Conservation (phyloP, 2,329 filamentous ascomycete genomes). For the Huntiella savannae region DNA sequence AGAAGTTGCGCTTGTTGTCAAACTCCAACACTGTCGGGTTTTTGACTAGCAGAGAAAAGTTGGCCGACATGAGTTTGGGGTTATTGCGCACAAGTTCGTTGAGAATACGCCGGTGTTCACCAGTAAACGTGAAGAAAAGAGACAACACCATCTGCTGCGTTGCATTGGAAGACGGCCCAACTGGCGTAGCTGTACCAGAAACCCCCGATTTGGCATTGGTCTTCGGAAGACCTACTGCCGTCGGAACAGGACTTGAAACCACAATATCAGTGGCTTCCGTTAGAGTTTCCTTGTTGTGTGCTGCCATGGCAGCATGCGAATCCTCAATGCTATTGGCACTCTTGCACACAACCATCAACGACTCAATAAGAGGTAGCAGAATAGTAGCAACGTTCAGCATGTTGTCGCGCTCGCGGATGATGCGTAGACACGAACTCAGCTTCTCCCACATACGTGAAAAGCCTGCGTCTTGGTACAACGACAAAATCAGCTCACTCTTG, state of each 20-base stretch:
- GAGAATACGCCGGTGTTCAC: constrained; percentile 90
- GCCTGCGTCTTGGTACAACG: constrained; percentile 75
- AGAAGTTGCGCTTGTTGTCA: constrained; percentile 98
- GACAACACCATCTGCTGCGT: constrained; percentile 70
- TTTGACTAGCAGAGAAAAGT: constrained; percentile 87
- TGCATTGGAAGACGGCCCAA: constrained; percentile 17
- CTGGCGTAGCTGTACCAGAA: too few species aligned
- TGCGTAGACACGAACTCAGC: constrained; percentile 69
- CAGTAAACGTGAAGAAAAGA: constrained; percentile 92
- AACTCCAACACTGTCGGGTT: constrained; percentile 98
- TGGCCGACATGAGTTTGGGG: constrained; percentile 95
- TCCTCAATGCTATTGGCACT: constrained; percentile 70
- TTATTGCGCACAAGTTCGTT: constrained; percentile 96
- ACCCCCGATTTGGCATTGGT: too few species aligned
- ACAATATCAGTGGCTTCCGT: constrained; percentile 1
- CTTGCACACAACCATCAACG: constrained; percentile 98
- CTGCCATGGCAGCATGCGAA: not conserved
- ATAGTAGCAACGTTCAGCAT: constrained; percentile 97
- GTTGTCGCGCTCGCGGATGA: constrained; percentile 79
- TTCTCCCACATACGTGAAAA: constrained; percentile 87
- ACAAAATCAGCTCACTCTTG: constrained; percentile 70
- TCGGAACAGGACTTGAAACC: constrained; percentile 19
- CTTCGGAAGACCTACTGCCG: constrained; percentile 21
- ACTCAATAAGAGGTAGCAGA: constrained; percentile 80
- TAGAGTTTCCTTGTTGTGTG: not conserved